Base-by-base conservation (phyloP, 164 flowering plant species). In the Sextonia rubra region DNA sequence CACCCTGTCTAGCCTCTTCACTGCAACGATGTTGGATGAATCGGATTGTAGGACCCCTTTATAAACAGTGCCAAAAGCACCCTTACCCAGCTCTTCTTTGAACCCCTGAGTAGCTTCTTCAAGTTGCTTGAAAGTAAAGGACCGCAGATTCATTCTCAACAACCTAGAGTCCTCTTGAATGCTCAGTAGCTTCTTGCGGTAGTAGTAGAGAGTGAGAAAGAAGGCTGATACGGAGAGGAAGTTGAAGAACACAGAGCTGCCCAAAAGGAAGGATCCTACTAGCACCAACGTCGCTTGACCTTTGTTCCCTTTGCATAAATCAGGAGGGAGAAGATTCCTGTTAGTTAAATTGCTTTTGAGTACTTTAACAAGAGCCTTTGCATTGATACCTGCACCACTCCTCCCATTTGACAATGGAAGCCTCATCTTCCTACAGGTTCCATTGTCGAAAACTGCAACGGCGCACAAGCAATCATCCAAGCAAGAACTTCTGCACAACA, bases 381-480 rank as follows among this genome's bases (percentile, higher is more conserved):
- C 65, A 3, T 65, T 32, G 2, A 24, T 8, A 11, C 23, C 44
- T 9, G 62, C 71, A 0, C 20, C 5, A 0, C 63, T 2, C 44
- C 79, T 78, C 26, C 92, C 92, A 78, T 85, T 76, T 0, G 82
- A 77, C 1, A 83, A 63, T 1, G 85, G 86, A 2, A 77, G 71
- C 66, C 62, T 82, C 78, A 86, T 89, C 84, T 84, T 85, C 88
- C 81, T 84, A 65, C 91, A 89, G 1, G 18, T 62, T 1, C 60
- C 60, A 25, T 25, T 18, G 27, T 70, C 67, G 65, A 44, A 82
- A 22, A 84, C 74, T 4, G 86, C 89, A 30, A 76, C 85, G 9
- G 78, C 84, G 55, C 96, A 89, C 7, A 80, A 69, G 69, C 91
- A 89, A 61, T 91, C 90, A 8, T 47, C 30, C 76, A 82, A 68